Evolutionary conservation across 2,329 filamentous ascomycete species (phyloP), one percentile per base, ranked within the genome.

Genomic region (Epichloe sp.): DNA sequence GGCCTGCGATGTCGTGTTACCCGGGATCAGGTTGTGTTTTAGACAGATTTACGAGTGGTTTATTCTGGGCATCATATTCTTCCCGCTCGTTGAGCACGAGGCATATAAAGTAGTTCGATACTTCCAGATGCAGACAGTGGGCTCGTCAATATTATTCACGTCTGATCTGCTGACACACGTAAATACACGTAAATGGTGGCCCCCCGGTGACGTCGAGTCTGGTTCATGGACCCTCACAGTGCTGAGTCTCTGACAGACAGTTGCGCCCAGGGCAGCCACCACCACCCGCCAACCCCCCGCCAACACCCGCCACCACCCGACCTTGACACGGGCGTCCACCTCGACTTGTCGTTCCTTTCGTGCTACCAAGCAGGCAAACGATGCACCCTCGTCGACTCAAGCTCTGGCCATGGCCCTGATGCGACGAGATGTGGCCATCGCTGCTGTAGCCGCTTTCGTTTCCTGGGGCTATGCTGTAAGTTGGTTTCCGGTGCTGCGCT

Each of bases 381-480:
- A 68, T 68, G 66, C 60, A 57, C 59, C 55, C 59, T 57, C 51
- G 56, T 48, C 52, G 50, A 57, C 56, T 51, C 59, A 58, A 57
- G 60, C 58, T 59, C 56, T 59, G 65, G 63, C 63, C 68, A 82
- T 86, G 85, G 82, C 80, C 76, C 75, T 88, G 72, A 80, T 80
- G 74, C 79, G 80, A 71, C 81, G 79, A 76, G 78, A 89, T 78
- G 76, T 83, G 67, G 75, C 80, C 65, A 67, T 86, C 68, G 81
- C 82, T 66, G 78, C 76, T 66, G 67, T 85, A 65, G 81, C 77
- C 67, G 78, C 75, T 66, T 88, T 95, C 68, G 74, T 96, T 65
- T 84, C 88, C 65, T 97, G 91, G 91, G 86, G 87, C 55, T 84
- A 90, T 66, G 78, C 85, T 54, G 83, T 88, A 58, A 83, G 86